Evolutionary conservation across 495 filamentous ascomycete species (phyloP).

Genomic region (Daldinia concentrica): DNA sequence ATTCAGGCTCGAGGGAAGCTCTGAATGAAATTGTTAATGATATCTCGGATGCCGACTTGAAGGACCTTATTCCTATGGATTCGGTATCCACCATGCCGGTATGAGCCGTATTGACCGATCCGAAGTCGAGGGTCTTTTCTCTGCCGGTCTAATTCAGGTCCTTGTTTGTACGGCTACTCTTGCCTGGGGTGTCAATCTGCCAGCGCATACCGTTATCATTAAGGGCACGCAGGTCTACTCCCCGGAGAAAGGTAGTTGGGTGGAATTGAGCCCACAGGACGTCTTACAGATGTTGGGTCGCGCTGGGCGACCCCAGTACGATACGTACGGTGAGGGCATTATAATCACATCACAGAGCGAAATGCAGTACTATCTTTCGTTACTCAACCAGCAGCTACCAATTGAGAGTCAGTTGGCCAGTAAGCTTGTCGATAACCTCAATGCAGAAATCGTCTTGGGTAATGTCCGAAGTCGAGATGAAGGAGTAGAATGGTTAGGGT

Average conservation of each 20-base stretch:
- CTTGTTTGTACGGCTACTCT: conserved; percentile 96
- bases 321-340: conserved; percentile 97
- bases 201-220: conserved; percentile 95
- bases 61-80: conserved; percentile 94
- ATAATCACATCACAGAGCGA: conserved; percentile 96
- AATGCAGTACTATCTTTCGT: conserved; percentile 94
- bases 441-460: conserved; percentile 95
- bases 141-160: conserved; percentile 89
- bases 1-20: conserved; percentile 90
- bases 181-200: conserved; percentile 95
- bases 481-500: conserved; percentile 97
- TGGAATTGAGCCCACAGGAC: conserved; percentile 96
- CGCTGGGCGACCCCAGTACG: conserved; percentile 94
- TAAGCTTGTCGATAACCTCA: conserved; percentile 94
- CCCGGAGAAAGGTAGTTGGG: conserved; percentile 98
- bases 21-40: conserved; percentile 84
- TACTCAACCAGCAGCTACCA: conserved; percentile 95
- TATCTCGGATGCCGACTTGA: conserved; percentile 86
- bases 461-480: conserved; percentile 94
- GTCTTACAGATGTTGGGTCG: conserved; percentile 98
- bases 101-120: conserved; percentile 93
- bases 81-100: conserved; percentile 97
- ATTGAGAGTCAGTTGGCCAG: conserved; percentile 97
- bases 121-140: conserved; percentile 94
- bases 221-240: conserved; percentile 98